These are phyloP conservation scores for Paraleonurus japonicus DNA, from an alignment of 257 asterid species.

Conservation along the genomic window DNA sequence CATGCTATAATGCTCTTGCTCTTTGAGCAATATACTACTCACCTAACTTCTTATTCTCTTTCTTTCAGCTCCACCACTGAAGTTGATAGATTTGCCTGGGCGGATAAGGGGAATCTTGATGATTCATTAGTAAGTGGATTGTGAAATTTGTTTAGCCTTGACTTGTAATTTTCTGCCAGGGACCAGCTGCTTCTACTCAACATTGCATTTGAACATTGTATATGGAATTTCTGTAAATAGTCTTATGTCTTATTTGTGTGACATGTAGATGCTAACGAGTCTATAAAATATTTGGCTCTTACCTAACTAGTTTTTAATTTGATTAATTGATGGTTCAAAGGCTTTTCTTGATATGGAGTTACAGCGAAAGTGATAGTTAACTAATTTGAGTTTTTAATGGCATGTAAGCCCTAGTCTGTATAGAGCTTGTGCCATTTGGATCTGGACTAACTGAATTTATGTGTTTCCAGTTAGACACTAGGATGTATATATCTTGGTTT, in stretches of 20 bases:
- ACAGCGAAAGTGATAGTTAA: background rate
- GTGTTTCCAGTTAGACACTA: background rate
- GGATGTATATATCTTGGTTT: background rate
- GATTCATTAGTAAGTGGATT: slow-evolving; percentile 76
- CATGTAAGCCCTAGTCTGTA: background rate
- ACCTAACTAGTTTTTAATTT: background rate
- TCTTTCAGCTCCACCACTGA: slow-evolving; percentile 82
- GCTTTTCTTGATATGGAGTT: background rate
- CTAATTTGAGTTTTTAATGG: background rate
- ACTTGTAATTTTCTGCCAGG: slow-evolving; percentile 4
- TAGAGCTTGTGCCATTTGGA: background rate
- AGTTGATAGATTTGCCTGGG: slow-evolving; percentile 91
- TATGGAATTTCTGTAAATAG: background rate
- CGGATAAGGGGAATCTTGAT: slow-evolving; percentile 78
- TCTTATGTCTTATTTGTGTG: background rate
- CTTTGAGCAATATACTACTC: background rate
- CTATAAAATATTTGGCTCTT: slow-evolving; percentile 1
- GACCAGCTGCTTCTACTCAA: background rate
- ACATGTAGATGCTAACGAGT: background rate
- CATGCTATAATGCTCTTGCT: background rate
- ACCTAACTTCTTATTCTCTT: slow-evolving; percentile 22
- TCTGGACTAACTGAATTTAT: background rate
- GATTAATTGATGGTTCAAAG: background rate
- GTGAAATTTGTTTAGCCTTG: background rate
- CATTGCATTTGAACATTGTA: background rate